phyloP scores from a whole-genome alignment of 2,329 filamentous ascomycete genomes.

The Epichloe coenophiala region DNA sequence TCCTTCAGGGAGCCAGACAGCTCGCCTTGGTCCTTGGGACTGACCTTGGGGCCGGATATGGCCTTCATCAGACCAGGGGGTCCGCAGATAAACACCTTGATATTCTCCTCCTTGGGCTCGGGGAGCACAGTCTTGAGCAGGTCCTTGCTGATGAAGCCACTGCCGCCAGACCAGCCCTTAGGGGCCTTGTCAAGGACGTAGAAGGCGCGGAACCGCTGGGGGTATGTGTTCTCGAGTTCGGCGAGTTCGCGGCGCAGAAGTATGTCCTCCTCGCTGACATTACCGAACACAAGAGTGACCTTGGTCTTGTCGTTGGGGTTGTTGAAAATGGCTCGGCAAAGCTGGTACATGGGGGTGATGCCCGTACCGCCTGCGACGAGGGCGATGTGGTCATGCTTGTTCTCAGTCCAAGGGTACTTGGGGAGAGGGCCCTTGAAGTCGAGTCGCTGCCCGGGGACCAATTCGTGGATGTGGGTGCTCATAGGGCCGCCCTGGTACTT shows the following conservation, averaged over 20 bases:
- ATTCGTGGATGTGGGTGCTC: slow-evolving; percentile 75
- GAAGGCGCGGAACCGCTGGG: slow-evolving; percentile 88
- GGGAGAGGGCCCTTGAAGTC: slow-evolving; percentile 91
- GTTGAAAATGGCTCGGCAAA: slow-evolving; percentile 81
- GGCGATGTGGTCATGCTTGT: slow-evolving; percentile 86
- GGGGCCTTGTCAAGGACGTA: slow-evolving; percentile 78
- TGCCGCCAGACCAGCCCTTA: slow-evolving; percentile 64
- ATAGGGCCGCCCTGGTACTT: slow-evolving; percentile 82
- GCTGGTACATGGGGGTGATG: slow-evolving; percentile 97
- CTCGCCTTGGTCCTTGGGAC: slow-evolving; percentile 89
- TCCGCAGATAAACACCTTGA: slow-evolving; percentile 95
- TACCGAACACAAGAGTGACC: slow-evolving; percentile 89
- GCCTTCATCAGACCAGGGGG: slow-evolving; percentile 94
- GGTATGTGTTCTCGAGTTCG: slow-evolving; percentile 86
- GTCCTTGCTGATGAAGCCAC: slow-evolving; percentile 79
- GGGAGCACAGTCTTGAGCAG: slow-evolving; percentile 89
- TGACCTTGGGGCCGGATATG: slow-evolving; percentile 78
- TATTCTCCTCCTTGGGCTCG: slow-evolving; percentile 78
- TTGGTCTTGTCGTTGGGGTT: slow-evolving; percentile 96
- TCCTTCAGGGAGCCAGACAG: slow-evolving; percentile 70
- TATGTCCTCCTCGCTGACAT: slow-evolving; percentile 81
- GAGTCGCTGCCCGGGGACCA: slow-evolving; percentile 69
- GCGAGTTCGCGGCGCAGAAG: slow-evolving; percentile 76
- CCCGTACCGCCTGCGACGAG: slow-evolving; percentile 90
- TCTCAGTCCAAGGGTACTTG: slow-evolving; percentile 79